Base-by-base conservation (phyloP, 768 basidiomycete genomes). In the Psilocybe subaeruginosa region DNA sequence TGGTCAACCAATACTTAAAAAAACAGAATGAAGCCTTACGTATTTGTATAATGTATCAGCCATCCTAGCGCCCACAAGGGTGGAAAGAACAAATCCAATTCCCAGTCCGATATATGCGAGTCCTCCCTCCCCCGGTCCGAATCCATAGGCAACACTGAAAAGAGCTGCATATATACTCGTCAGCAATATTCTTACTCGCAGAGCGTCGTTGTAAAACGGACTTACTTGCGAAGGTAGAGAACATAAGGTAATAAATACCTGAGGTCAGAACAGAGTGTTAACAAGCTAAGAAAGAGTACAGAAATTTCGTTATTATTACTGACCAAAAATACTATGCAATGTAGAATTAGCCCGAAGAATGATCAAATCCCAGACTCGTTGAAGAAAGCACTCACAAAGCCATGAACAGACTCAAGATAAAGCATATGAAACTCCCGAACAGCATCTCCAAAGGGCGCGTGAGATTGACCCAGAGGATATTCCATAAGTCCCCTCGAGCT, bases 241-340 rank as follows among this genome's bases (percentile, higher is more conserved):
- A 88, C 81, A 88, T 85, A 46, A 92, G 76, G 75, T 90, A 92
- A 71, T 85, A 90, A 59, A 90, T 88, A 30, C 87, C 86, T 66
- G 85, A 70, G 61, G 3, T 3, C 4, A 8, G 11, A 7, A 3
- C 8, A 30, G 14, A 29, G 4, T 4, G 29, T 51, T 31, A 3
- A 51, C 43, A 31, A 29, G 12, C n/a, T n/a, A 39, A 8, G 37
- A 39, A 39, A 23, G 23, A 39, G 17, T 11, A 30, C 4, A 33
- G 11, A 16, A 12, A n/a, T 19, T 23, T 9, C n/a, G 14, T 43
- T 5, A 5, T 12, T n/a, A 31, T 4, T 27, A 45, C 41, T n/a
- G 30, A 56, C 56, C 56, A 57, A 47, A 57, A 9, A 57, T 48
- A 46, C 56, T 57, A 37, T 19, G 37, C 17, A 8, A 11, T 8